Evolutionary conservation across 306 rosid species (phyloP).

Genomic region (Prinsepia uniflora): DNA sequence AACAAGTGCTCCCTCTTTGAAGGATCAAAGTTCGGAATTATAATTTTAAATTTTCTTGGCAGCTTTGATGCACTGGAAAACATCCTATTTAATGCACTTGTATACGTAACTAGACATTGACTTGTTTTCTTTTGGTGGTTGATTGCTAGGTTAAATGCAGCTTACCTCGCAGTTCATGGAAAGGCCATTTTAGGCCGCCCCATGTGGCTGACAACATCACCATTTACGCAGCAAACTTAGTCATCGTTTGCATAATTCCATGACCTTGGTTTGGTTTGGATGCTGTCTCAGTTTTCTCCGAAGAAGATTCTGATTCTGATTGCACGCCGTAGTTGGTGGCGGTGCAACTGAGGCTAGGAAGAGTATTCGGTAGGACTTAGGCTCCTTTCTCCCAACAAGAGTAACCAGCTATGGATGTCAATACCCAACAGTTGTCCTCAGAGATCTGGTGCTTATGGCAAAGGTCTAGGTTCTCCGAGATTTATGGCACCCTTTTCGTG

Average conservation of each 20-base stretch:
- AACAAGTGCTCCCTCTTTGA: neutral
- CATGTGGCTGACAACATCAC: conserved; percentile 51
- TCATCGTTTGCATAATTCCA: neutral
- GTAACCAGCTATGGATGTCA: neutral
- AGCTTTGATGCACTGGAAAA: neutral
- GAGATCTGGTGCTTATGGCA: neutral
- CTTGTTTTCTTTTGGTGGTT: conserved; percentile 17
- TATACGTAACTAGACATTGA: neutral
- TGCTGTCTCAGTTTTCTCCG: neutral
- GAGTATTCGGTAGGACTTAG: neutral
- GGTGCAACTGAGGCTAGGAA: neutral
- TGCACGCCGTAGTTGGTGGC: neutral
- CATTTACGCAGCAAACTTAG: conserved; percentile 41
- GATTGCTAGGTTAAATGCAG: conserved; percentile 65
- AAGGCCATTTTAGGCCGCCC: conserved; percentile 54
- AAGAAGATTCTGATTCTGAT: neutral
- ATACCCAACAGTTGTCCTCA: neutral
- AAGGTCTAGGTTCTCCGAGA: neutral
- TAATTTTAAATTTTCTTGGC: neutral
- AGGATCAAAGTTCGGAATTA: neutral
- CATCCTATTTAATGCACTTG: neutral
- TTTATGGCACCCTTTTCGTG: neutral
- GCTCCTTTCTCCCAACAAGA: neutral
- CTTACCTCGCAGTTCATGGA: conserved; percentile 69
- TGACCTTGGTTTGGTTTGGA: neutral